phyloP scores from a whole-genome alignment of 2,329 filamentous ascomycete species.

The Pochonia chlamydosporia region DNA sequence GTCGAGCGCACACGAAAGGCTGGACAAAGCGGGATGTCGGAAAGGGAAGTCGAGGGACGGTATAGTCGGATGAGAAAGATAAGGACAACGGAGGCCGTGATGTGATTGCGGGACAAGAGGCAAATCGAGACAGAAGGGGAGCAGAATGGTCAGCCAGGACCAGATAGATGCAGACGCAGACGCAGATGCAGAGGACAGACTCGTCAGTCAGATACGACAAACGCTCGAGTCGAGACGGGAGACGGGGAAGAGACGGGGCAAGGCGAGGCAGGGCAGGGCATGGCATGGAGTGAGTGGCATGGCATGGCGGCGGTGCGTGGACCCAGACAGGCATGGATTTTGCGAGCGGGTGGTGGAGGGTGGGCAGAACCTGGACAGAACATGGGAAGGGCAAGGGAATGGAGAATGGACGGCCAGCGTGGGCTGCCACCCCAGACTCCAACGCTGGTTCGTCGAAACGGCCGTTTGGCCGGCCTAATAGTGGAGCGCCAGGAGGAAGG shows the following conservation, averaged over 20 bases:
- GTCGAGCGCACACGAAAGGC: not conserved
- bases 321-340: not conserved
- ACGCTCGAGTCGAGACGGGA: no score
- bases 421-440: conserved; percentile 1
- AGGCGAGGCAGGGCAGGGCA: not conserved
- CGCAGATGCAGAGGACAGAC: no score
- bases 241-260: conserved; percentile 2
- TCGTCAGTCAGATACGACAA: no score
- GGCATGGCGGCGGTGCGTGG: not conserved
- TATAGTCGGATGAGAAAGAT: not conserved
- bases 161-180: no score
- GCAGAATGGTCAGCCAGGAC: not conserved
- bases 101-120: not conserved
- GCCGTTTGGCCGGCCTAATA: conserved; percentile 55
- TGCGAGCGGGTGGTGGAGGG: not conserved
- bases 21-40: conserved; percentile 5
- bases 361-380: conserved; percentile 15
- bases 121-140: not conserved
- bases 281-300: conserved; percentile 1
- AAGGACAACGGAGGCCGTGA: not conserved
- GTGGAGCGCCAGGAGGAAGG: conserved; percentile 35
- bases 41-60: not conserved
- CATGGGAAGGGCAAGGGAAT: conserved; percentile 16
- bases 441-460: conserved; percentile 36
- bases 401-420: conserved; percentile 7